Base-by-base conservation (phyloP, 352 stramenopile genomes). In the Elongisporangium senticosum region DNA sequence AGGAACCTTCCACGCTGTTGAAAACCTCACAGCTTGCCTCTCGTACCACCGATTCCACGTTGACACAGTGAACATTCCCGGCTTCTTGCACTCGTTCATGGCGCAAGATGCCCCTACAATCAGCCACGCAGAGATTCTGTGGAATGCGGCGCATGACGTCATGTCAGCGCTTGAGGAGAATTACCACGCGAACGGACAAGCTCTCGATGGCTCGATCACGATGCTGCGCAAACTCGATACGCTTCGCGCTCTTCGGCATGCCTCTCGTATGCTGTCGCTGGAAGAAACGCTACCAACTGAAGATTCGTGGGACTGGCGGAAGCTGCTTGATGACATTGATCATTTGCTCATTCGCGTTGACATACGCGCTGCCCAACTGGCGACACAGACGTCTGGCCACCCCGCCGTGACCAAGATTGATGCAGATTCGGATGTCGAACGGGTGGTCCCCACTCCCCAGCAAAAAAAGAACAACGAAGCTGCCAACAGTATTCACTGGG, bases 31-130 rank as follows among this genome's bases (percentile, higher is more conserved):
- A n/a, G 83, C 90, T 28, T 98, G 91, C 56, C 72, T 98, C 49
- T 97, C 89, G n/a, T 98, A 98, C 72, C 90, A 91, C 58, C 84
- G 92, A 56, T 97, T 98, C 73, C 92, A 98, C 67, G 86, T 97
- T 26, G 93, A 98, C 67, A 70, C 75, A 4, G 75, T 96, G n/a
- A 98, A 98, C 67, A 68, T 98, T 7, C 67, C 80, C 17, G 89
- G 82, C 4, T 98, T 98, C 64, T 66, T 97, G 8, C 64, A 82
- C 55, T 96, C 88, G 15, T 88, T 98, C 60, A 77, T 97, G 51
- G 86, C 91, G 39, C 77, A 93, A 56, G 93, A 98, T 73, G 89
- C 89, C 21, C 79, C 77, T 17, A 83, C 91, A 50, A 95, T 98
- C 56, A 87, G 95, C 57, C 90, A 98, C 53, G 84, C 89, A 33